Evolutionary conservation across 2,329 filamentous ascomycete species (phyloP).

Genomic region (Rhinocladiella similis): DNA sequence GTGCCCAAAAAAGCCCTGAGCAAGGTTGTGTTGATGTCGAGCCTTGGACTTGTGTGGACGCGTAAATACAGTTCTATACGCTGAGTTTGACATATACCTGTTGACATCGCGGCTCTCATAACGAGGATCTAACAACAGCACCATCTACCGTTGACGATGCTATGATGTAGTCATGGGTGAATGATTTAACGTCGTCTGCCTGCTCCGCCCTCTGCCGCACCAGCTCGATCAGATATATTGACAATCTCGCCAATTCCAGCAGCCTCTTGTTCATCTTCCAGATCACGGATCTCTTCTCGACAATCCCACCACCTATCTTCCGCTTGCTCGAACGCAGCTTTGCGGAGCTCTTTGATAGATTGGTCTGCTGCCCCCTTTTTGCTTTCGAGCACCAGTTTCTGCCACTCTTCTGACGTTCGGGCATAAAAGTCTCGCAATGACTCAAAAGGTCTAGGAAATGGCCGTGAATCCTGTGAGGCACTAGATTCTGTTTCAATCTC

Average conservation of each 20-base stretch:
- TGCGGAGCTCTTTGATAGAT: constrained; percentile 86
- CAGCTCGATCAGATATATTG: constrained; percentile 69
- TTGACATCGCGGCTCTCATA: no score
- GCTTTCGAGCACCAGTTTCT: constrained; percentile 77
- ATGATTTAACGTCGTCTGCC: constrained; percentile 38
- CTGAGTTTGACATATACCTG: no score
- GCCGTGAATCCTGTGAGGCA: constrained; percentile 70
- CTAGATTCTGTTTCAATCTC: constrained; percentile 25
- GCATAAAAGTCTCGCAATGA: constrained; percentile 87
- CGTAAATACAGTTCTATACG: no score
- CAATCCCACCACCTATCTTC: constrained; percentile 99
- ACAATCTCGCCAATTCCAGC: constrained; percentile 94
- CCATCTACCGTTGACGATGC: no score
- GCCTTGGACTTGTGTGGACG: no score
- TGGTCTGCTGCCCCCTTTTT: constrained; percentile 62
- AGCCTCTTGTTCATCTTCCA: constrained; percentile 96
- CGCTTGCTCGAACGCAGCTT: constrained; percentile 83
- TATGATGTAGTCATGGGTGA: no score
- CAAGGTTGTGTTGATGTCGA: no score
- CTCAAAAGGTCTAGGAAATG: constrained; percentile 81
- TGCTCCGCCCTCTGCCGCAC: constrained; percentile 51
- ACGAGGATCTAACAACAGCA: no score
- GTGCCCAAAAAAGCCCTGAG: no score
- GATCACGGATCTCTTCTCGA: constrained; percentile 82
- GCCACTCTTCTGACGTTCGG: constrained; percentile 86